Conservation (phyloP, 768 basidiomycete genomes). For the Lenzites betulinus region DNA sequence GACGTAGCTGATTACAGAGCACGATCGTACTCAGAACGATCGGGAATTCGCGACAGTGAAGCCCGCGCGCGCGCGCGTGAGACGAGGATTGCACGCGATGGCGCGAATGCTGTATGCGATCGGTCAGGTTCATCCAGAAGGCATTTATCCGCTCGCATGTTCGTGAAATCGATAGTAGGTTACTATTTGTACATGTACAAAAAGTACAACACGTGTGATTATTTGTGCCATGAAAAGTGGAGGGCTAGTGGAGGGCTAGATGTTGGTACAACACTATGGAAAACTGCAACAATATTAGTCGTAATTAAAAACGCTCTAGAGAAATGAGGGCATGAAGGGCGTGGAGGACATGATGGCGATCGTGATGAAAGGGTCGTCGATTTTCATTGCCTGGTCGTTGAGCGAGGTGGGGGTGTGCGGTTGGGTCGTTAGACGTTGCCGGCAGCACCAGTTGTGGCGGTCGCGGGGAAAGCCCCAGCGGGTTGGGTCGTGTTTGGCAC, state of each 20-base stretch:
- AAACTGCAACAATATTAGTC: not conserved
- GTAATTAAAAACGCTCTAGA: not conserved
- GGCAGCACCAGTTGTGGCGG: conserved; percentile 12
- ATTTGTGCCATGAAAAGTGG: not conserved
- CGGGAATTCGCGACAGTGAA: not conserved
- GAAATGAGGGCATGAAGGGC: not conserved
- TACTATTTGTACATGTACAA: not conserved
- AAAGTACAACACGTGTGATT: not conserved
- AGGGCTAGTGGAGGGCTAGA: not conserved
- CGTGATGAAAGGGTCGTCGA: conserved; percentile 6
- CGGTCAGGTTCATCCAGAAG: too few species aligned
- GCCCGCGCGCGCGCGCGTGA: not conserved
- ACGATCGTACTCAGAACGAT: not conserved
- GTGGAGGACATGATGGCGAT: not conserved
- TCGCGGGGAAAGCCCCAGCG: conserved; percentile 2
- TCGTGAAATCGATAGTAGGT: too few species aligned
- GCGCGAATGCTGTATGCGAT: too few species aligned
- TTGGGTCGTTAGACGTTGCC: conserved; percentile 9
- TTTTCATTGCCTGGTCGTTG: conserved; percentile 9
- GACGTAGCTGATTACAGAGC: not conserved
- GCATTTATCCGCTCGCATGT: too few species aligned
- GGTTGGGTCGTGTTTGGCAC: not conserved
- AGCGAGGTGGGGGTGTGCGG: not conserved
- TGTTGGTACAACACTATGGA: not conserved
- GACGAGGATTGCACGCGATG: not conserved